These are phyloP conservation scores for Thraustochytrium striatum DNA, from an alignment of 352 stramenopile species.

Conservation along the genomic window DNA sequence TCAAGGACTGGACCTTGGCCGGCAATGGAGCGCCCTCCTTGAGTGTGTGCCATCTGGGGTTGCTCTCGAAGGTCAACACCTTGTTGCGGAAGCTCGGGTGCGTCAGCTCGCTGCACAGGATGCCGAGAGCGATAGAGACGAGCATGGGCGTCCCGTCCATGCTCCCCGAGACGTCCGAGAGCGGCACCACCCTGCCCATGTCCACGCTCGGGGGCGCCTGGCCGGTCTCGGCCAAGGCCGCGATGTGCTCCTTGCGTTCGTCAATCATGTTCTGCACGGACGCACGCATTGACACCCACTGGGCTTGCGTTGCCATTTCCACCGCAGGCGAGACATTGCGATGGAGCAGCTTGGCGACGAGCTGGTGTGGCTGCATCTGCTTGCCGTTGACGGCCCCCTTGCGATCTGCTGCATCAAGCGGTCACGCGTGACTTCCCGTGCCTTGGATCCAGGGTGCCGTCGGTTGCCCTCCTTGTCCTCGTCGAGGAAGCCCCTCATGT, in stretches of 20 bases:
- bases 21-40: conserved; percentile 37
- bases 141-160: conserved; percentile 60
- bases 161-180: conserved; percentile 59
- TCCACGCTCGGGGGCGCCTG: neutral
- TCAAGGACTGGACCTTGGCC: conserved; percentile 54
- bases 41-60: conserved; percentile 54
- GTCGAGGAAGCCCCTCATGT: conserved; percentile 57
- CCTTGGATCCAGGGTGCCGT: conserved; percentile 50
- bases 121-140: conserved; percentile 59
- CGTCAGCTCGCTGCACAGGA: conserved; percentile 56
- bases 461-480: conserved; percentile 49
- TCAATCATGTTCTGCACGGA: neutral
- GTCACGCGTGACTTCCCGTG: conserved; percentile 38
- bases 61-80: conserved; percentile 58
- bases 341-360: conserved; percentile 52
- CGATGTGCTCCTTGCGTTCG: conserved; percentile 15
- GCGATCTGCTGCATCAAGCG: conserved; percentile 44
- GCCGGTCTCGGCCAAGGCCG: neutral
- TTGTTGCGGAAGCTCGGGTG: conserved; percentile 52
- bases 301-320: conserved; percentile 55
- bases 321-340: no score
- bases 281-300: conserved; percentile 53
- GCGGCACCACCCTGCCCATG: conserved; percentile 55
- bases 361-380: conserved; percentile 56
- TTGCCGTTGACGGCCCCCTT: conserved; percentile 55